These are phyloP conservation scores for Drechslerella stenobrocha DNA, from an alignment of 2,329 filamentous ascomycete species.

Conservation along the genomic window DNA sequence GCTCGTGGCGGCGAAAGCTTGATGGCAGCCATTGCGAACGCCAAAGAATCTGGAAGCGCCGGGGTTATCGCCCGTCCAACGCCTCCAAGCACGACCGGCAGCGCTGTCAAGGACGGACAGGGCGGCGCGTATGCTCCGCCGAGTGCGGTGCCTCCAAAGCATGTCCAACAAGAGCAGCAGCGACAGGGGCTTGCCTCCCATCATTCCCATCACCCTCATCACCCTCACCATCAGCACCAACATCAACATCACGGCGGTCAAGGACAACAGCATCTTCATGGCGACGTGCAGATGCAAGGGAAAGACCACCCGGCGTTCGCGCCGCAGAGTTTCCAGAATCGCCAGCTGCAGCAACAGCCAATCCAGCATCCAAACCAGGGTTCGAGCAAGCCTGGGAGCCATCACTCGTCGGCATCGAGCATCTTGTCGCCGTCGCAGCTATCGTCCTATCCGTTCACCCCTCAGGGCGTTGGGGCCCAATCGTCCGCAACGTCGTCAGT, in stretches of 20 bases:
- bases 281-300: constrained; percentile 18
- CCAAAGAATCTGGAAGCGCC: constrained; percentile 42
- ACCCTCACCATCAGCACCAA: constrained; percentile 3
- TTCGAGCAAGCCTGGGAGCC: constrained; percentile 30
- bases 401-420: constrained; percentile 48
- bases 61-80: constrained; percentile 46
- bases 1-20: constrained; percentile 44
- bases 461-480: constrained; percentile 34
- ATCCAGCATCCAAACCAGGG: constrained; percentile 27
- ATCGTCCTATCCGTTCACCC: constrained; percentile 44
- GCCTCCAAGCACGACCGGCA: constrained; percentile 47
- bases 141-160: constrained; percentile 40
- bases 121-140: constrained; percentile 36
- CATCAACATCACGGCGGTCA: neutral
- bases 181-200: constrained; percentile 33
- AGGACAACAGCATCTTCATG: constrained; percentile 4
- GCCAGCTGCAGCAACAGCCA: constrained; percentile 20
- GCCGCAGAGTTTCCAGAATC: constrained; percentile 26
- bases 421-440: constrained; percentile 43
- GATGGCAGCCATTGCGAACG: constrained; percentile 38
- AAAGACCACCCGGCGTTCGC: constrained; percentile 30
- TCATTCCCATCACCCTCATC: constrained; percentile 33
- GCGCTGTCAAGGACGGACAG: constrained; percentile 41
- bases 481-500: constrained; percentile 40
- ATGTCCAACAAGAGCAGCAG: constrained; percentile 45